These are phyloP conservation scores for Rhytidhysteron rufulum DNA, from an alignment of 2,329 filamentous ascomycete species.

Conservation along the genomic window DNA sequence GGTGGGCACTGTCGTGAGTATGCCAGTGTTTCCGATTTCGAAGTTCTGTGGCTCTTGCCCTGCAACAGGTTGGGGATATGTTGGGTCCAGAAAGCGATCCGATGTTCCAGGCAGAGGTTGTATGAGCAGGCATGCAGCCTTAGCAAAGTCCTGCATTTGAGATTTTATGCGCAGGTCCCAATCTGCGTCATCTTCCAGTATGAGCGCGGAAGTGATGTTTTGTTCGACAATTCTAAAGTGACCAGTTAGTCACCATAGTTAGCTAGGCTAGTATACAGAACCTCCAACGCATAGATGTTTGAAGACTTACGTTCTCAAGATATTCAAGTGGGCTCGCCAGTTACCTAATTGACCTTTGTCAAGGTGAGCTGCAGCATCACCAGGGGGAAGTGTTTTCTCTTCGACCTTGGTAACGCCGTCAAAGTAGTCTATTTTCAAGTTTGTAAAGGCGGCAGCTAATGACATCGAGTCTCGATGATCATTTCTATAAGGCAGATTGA, in stretches of 20 bases:
- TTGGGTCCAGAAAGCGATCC: slow-evolving; percentile 7
- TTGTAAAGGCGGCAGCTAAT: slow-evolving; percentile 45
- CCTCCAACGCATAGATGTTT: too few relatives aligned
- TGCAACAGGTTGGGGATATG: background rate
- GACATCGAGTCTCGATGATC: slow-evolving; percentile 52
- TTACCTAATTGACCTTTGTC: slow-evolving; percentile 15
- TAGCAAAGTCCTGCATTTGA: slow-evolving; percentile 13
- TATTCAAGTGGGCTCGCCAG: slow-evolving; percentile 26
- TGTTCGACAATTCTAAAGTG: slow-evolving; percentile 14
- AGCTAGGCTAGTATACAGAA: too few relatives aligned
- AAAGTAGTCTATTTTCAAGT: slow-evolving; percentile 45
- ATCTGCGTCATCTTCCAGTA: slow-evolving; percentile 25
- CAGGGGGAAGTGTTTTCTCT: slow-evolving; percentile 30
- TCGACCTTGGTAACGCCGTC: slow-evolving; percentile 42
- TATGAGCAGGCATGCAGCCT: too few relatives aligned
- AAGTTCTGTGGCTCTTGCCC: slow-evolving; percentile 4
- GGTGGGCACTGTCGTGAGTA: slow-evolving; percentile 13
- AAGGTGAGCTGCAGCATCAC: slow-evolving; percentile 25
- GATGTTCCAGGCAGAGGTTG: slow-evolving; percentile 9
- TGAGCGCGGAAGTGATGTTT: slow-evolving; percentile 19
- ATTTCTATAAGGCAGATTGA: slow-evolving; percentile 49
- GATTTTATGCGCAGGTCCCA: slow-evolving; percentile 19
- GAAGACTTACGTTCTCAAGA: slow-evolving; percentile 17
- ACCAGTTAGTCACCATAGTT: background rate
- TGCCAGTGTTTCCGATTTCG: slow-evolving; percentile 3